Evolutionary conservation across 148 eudicot species (phyloP).

Genomic region (Rhododendron mucronatum): DNA sequence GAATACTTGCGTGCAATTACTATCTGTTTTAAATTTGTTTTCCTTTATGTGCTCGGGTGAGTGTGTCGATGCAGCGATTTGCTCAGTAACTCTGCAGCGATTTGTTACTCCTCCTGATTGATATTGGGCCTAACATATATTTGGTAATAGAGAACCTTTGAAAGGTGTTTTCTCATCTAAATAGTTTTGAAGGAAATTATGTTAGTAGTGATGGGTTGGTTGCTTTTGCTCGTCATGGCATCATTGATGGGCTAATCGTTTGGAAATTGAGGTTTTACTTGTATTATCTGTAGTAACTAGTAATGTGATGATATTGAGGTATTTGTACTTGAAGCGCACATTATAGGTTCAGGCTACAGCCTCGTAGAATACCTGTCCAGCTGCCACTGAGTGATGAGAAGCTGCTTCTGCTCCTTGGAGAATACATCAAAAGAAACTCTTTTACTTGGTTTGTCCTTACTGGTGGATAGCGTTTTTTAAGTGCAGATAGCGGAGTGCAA

Average conservation of each 20-base stretch:
- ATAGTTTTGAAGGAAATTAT: not conserved
- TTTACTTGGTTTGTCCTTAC: not conserved
- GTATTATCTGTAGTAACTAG: not conserved
- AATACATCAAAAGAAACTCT: not conserved
- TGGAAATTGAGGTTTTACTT: not conserved
- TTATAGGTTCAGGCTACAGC: not conserved
- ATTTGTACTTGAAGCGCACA: not conserved
- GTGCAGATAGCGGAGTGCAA: not conserved
- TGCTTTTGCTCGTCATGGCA: not conserved
- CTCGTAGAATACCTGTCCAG: not conserved
- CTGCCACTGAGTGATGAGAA: not conserved
- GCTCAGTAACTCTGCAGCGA: not conserved
- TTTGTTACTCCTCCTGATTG: not conserved
- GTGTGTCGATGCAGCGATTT: not conserved
- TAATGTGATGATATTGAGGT: not conserved
- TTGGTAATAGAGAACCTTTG: not conserved
- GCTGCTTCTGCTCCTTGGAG: not conserved
- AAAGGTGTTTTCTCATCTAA: not conserved
- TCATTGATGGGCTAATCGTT: not conserved
- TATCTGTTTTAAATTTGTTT: not conserved
- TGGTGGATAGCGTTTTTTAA: not conserved
- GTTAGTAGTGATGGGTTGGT: not conserved
- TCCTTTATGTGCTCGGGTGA: not conserved
- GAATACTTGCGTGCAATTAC: not conserved
- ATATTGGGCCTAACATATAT: not conserved